Conservation (phyloP, 768 basidiomycete genomes). For the Coprinopsis strossmayeri region DNA sequence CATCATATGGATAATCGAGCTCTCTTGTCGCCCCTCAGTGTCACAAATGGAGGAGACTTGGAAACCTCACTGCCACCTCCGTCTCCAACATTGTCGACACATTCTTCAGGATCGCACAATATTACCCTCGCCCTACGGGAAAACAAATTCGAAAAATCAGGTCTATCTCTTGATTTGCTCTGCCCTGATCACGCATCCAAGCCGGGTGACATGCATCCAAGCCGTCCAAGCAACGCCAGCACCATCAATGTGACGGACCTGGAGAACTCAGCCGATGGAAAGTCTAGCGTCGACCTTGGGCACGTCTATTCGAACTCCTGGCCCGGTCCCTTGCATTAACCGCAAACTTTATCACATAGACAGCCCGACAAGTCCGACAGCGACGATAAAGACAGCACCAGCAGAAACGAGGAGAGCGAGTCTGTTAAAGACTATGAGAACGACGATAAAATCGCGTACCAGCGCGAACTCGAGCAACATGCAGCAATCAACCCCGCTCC, state of each 20-base stretch:
- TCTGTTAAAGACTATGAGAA: slow-evolving; percentile 20
- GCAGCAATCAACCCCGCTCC: slow-evolving; percentile 52
- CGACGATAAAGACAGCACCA: slow-evolving; percentile 12
- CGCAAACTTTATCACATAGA: slow-evolving; percentile 12
- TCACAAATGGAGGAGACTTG: no score
- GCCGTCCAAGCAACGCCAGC: slow-evolving; percentile 56
- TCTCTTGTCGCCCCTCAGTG: no score
- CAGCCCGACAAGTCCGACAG: slow-evolving; percentile 17
- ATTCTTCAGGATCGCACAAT: slow-evolving; percentile 54
- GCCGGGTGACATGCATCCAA: slow-evolving; percentile 29
- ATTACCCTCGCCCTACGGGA: slow-evolving; percentile 54
- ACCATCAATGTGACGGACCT: slow-evolving; percentile 46
- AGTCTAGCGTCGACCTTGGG: slow-evolving; percentile 23
- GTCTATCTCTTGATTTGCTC: slow-evolving; percentile 47
- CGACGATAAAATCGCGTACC: slow-evolving; percentile 25
- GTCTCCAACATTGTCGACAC: slow-evolving; percentile 69
- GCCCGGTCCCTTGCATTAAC: slow-evolving; percentile 28
- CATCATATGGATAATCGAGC: no score
- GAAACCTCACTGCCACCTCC: no score
- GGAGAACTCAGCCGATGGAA: slow-evolving; percentile 36
- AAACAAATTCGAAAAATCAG: slow-evolving; percentile 57
- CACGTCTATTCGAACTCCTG: slow-evolving; percentile 34
- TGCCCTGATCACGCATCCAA: slow-evolving; percentile 24
- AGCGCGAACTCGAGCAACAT: slow-evolving; percentile 32
- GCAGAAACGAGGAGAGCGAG: slow-evolving; percentile 18